phyloP scores from a whole-genome alignment of 78 protist species.

The Dictyostelium firmibasis region DNA sequence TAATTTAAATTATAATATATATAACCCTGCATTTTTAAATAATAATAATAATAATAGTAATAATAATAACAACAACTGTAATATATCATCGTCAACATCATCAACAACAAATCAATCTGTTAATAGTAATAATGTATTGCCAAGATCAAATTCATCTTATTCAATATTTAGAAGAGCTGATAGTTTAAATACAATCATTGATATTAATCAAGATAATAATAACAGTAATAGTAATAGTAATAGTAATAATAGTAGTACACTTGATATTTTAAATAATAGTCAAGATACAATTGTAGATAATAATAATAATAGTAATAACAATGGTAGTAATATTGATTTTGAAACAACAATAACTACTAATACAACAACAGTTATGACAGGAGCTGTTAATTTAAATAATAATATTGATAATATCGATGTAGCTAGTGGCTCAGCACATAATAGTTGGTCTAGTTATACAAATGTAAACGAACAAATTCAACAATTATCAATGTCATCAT shows the following conservation, averaged over 20 bases:
- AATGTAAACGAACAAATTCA: not conserved
- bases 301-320: not conserved
- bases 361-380: not conserved
- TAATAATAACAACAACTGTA: not conserved
- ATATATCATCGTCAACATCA: constrained; percentile 15
- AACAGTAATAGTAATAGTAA: not conserved
- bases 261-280: not conserved
- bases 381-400: not conserved
- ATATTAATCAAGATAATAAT: not conserved
- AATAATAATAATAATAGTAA: no score
- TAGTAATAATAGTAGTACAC: not conserved
- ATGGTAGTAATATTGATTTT: not conserved
- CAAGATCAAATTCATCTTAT: not conserved
- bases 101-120: not conserved
- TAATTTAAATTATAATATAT: not conserved
- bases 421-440: not conserved
- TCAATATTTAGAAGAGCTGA: not conserved
- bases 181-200: constrained; percentile 10
- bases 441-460: constrained; percentile 34
- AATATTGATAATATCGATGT: not conserved
- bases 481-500: not conserved
- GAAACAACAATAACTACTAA: not conserved
- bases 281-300: not conserved
- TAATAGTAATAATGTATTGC: not conserved
- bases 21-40: not conserved